A percentile compares a stretch with the other conserved stretches of the same genome.
phyloP scores from a whole-genome alignment of 768 basidiomycete species.

The Suillus spraguei region DNA sequence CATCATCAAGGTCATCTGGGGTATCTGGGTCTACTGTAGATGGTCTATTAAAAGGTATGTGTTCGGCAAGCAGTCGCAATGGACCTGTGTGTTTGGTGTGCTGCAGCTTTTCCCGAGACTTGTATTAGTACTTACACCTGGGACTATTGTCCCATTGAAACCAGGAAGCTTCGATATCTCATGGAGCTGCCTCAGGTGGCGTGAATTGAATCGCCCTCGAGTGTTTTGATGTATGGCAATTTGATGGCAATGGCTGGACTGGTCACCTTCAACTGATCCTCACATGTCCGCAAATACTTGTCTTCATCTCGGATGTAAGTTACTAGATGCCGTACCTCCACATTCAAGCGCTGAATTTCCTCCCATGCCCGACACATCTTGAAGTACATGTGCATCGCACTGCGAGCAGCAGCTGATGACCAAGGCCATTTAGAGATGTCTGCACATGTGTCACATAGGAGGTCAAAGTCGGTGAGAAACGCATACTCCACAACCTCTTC shows the following conservation, averaged over 20 bases:
- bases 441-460: slow-evolving; percentile 18
- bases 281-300: slow-evolving; percentile 4
- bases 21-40: too few species aligned
- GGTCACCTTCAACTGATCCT: slow-evolving; percentile 4
- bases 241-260: slow-evolving; percentile 17
- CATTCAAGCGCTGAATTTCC: slow-evolving; percentile 24
- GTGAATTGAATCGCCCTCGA: slow-evolving; percentile 11
- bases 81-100: neutral
- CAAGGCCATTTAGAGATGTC: slow-evolving; percentile 22
- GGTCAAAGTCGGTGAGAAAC: slow-evolving; percentile 7
- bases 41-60: neutral
- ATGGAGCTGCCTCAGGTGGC: slow-evolving; percentile 12
- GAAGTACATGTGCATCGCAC: slow-evolving; percentile 24
- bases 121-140: neutral
- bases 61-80: neutral
- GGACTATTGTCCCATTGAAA: slow-evolving; percentile 13
- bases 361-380: slow-evolving; percentile 23
- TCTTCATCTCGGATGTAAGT: slow-evolving; percentile 23
- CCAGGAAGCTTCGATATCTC: slow-evolving; percentile 14
- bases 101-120: neutral
- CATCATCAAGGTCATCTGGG: too few species aligned
- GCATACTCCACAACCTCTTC: neutral
- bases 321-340: slow-evolving; percentile 22
- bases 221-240: slow-evolving; percentile 10
- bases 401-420: slow-evolving; percentile 16